A percentile compares a stretch with the other conserved stretches of the same genome.
Evolutionary conservation across 495 filamentous ascomycete genomes (phyloP).

Genomic region (Penicillium goetzii): DNA sequence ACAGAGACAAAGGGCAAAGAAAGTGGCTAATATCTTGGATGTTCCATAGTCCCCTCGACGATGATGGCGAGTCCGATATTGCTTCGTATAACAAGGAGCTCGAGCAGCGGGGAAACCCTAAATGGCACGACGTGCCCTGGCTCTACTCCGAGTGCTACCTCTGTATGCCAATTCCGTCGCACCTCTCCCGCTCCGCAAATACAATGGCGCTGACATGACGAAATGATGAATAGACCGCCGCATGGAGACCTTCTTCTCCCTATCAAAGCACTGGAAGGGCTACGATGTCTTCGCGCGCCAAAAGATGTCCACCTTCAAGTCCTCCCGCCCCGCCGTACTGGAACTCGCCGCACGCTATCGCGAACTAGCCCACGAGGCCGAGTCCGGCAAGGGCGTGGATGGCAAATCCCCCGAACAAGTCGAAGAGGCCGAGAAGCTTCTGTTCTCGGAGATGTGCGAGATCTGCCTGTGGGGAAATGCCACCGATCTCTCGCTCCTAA

Average conservation of each 20-base stretch:
- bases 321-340: constrained; percentile 86
- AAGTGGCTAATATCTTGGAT: constrained; percentile 1
- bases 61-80: constrained; percentile 81
- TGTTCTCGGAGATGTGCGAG: constrained; percentile 94
- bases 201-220: constrained; percentile 21
- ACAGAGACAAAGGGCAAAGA: not conserved
- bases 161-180: constrained; percentile 61
- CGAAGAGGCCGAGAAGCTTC: constrained; percentile 70
- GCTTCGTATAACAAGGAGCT: constrained; percentile 85
- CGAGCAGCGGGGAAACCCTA: constrained; percentile 69
- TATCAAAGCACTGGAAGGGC: constrained; percentile 81
- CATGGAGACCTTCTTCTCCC: constrained; percentile 72
- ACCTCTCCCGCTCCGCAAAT: not conserved
- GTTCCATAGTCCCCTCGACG: constrained; percentile 66
- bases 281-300: constrained; percentile 92
- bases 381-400: constrained; percentile 37
- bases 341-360: constrained; percentile 82
- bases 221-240: constrained; percentile 56
- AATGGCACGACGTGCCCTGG: constrained; percentile 86
- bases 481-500: constrained; percentile 90
- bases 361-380: constrained; percentile 62
- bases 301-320: constrained; percentile 91
- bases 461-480: constrained; percentile 99
- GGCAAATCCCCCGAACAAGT: constrained; percentile 51
- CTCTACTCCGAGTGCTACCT: constrained; percentile 93